These are phyloP conservation scores for Candida parachauliodes DNA, from an alignment of 805 yeast genomes.

Conservation along the genomic window DNA sequence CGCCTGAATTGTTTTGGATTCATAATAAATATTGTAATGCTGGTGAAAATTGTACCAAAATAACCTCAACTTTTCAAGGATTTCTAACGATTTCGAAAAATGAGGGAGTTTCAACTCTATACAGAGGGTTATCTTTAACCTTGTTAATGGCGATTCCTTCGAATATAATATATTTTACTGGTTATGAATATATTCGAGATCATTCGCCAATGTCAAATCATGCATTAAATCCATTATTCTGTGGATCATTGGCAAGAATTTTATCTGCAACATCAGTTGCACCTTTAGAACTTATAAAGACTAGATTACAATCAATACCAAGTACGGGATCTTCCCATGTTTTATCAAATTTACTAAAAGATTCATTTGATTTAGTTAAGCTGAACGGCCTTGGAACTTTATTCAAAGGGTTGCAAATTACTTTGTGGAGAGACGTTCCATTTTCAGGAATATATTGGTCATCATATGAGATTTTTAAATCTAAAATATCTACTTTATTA, in stretches of 20 bases:
- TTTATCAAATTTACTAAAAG: constrained; percentile 47
- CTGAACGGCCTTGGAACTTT: constrained; percentile 59
- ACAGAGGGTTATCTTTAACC: constrained; percentile 86
- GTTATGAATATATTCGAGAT: constrained; percentile 84
- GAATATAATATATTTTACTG: constrained; percentile 89
- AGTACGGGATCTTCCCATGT: constrained; percentile 35
- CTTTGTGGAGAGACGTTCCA: constrained; percentile 97
- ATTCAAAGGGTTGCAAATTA: constrained; percentile 81
- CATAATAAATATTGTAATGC: constrained; percentile 33
- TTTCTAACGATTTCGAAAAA: constrained; percentile 56
- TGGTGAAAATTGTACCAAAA: constrained; percentile 40
- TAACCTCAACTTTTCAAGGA: constrained; percentile 75
- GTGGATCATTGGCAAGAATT: constrained; percentile 82
- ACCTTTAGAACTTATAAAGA: constrained; percentile 83
- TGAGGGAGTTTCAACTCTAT: constrained; percentile 76
- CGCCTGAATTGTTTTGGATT: constrained; percentile 33
- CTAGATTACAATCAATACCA: constrained; percentile 88
- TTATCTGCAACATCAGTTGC: constrained; percentile 82
- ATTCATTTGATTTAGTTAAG: constrained; percentile 49
- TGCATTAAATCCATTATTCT: constrained; percentile 73
- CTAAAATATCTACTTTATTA: constrained; percentile 17
- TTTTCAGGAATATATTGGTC: constrained; percentile 96
- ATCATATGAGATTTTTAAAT: constrained; percentile 57
- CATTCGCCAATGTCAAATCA: constrained; percentile 42
- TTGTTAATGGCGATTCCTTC: constrained; percentile 88